These are phyloP conservation scores for Bimuria novae-zelandiae DNA, from an alignment of 2,329 filamentous ascomycete genomes.

Conservation along the genomic window DNA sequence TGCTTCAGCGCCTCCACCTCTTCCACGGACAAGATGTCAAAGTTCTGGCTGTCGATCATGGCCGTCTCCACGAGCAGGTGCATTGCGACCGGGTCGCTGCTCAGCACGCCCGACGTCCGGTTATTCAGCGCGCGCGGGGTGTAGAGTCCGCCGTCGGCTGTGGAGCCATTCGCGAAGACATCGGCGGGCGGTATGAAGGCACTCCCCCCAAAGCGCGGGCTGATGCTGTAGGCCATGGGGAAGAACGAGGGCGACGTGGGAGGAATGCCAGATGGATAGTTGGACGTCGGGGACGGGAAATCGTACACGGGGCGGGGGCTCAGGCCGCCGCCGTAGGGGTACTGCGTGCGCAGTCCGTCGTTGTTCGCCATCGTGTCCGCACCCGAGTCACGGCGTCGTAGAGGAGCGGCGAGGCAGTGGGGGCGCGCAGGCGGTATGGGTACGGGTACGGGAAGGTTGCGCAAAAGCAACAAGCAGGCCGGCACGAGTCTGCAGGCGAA, in stretches of 20 bases:
- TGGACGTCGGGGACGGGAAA: constrained; percentile 45
- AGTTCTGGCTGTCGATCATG: constrained; percentile 83
- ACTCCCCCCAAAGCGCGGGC: constrained; percentile 42
- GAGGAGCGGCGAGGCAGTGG: constrained; percentile 14
- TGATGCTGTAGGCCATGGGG: constrained; percentile 44
- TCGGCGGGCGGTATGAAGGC: constrained; percentile 46
- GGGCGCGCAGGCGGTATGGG: constrained; percentile 29
- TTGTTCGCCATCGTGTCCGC: constrained; percentile 32
- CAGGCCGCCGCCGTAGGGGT: constrained; percentile 35
- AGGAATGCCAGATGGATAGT: constrained; percentile 42
- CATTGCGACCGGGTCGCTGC: constrained; percentile 71
- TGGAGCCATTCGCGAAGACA: constrained; percentile 38
- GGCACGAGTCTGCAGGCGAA: constrained; percentile 23
- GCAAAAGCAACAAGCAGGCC: constrained; percentile 30
- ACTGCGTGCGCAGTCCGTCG: constrained; percentile 43
- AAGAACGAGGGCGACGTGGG: constrained; percentile 41
- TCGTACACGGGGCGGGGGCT: constrained; percentile 42
- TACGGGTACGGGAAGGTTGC: constrained; percentile 28
- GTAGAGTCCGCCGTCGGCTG: constrained; percentile 33
- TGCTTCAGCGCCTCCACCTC: constrained; percentile 93
- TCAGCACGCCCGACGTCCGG: constrained; percentile 36
- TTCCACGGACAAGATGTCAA: constrained; percentile 84
- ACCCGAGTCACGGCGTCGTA: constrained; percentile 4
- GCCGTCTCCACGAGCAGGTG: constrained; percentile 94
- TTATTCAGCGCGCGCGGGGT: constrained; percentile 34